A percentile compares a stretch with the other conserved stretches of the same genome.
phyloP scores from a whole-genome alignment of 2,329 filamentous ascomycete genomes.

The Nigrospora osmanthi region DNA sequence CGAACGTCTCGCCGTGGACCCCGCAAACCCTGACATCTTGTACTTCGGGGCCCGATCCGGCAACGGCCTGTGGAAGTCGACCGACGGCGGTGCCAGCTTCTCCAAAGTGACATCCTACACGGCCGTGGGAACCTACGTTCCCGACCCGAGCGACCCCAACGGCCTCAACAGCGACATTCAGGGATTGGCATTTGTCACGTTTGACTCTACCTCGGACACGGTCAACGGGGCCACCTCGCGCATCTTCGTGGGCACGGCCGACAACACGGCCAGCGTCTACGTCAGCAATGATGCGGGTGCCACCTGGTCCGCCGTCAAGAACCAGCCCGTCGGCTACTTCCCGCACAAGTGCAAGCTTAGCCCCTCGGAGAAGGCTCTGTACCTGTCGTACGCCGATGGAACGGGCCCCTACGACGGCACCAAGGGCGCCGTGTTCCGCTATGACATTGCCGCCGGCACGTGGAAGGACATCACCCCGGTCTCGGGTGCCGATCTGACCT shows the following conservation, averaged over 20 bases:
- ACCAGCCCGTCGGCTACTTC: conserved; percentile 41
- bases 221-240: conserved; percentile 40
- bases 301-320: conserved; percentile 42
- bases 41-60: conserved; percentile 53
- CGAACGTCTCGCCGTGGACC: conserved; percentile 50
- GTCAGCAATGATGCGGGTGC: conserved; percentile 44
- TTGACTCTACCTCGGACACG: conserved; percentile 41
- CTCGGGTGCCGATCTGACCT: conserved; percentile 35
- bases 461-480: conserved; percentile 52
- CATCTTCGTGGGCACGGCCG: conserved; percentile 49
- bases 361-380: conserved; percentile 42
- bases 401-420: conserved; percentile 50
- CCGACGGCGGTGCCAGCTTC: conserved; percentile 46
- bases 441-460: conserved; percentile 35
- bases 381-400: conserved; percentile 47
- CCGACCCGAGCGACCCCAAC: conserved; percentile 33
- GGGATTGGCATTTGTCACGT: conserved; percentile 45
- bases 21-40: conserved; percentile 45
- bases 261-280: conserved; percentile 46
- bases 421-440: conserved; percentile 44
- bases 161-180: conserved; percentile 38
- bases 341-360: conserved; percentile 47
- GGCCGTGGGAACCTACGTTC: conserved; percentile 39
- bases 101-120: conserved; percentile 43
- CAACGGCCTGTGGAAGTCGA: conserved; percentile 51